Conservation (phyloP, 2,329 filamentous ascomycete species). For the Phialocephala subalpina region DNA sequence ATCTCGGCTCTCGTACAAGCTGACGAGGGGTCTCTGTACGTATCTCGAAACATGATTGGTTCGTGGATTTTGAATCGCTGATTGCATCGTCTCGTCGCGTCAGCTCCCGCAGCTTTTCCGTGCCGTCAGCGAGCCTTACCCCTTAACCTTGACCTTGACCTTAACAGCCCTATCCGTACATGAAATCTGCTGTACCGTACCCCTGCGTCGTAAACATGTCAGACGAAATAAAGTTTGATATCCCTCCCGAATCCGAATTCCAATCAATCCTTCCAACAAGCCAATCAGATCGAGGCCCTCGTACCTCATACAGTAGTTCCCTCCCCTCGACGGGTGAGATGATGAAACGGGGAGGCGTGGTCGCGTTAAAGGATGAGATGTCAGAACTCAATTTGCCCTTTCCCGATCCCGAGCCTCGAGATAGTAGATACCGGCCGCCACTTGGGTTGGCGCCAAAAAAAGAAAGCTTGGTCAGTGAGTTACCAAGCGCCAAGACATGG, state of each 20-base stretch:
- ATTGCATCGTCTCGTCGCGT: not conserved
- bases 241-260: not conserved
- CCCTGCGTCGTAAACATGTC: slow-evolving; percentile 5
- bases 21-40: not conserved
- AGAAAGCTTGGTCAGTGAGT: not conserved
- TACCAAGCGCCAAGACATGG: not conserved
- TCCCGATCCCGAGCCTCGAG: no score
- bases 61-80: not conserved
- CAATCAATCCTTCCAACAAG: not conserved
- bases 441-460: not conserved
- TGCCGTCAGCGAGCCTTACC: not conserved
- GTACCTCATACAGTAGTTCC: not conserved
- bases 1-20: slow-evolving; percentile 6
- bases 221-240: not conserved
- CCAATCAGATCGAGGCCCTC: not conserved
- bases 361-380: not conserved
- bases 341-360: no score
- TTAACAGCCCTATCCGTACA: not conserved
- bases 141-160: not conserved
- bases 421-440: not conserved
- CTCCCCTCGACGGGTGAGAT: no score
- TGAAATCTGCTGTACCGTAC: not conserved
- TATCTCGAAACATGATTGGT: not conserved
- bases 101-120: no score
- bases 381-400: slow-evolving; percentile 1